A percentile compares a stretch with the other conserved stretches of the same genome.
phyloP scores from a whole-genome alignment of 345 rosid species.

The Populus nigra region DNA sequence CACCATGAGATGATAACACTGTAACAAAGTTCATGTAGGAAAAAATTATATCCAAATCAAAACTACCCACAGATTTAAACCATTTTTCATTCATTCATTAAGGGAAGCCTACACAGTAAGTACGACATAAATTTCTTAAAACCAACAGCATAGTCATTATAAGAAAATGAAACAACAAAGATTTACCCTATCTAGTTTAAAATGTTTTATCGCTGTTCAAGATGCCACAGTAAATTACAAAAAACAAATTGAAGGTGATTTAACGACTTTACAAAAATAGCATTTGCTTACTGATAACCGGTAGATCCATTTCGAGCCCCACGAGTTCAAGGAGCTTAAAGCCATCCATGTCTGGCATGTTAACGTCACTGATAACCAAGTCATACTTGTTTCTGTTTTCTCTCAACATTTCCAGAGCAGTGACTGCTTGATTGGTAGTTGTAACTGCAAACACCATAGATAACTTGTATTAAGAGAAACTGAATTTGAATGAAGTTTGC shows the following conservation, averaged over 20 bases:
- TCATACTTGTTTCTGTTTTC: conserved; percentile 54
- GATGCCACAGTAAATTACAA: not conserved
- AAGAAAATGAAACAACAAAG: not conserved
- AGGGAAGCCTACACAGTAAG: not conserved
- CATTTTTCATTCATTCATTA: not conserved
- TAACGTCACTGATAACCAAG: conserved; percentile 72
- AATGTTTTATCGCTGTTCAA: not conserved
- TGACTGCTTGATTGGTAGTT: conserved; percentile 49
- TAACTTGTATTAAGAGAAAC: conserved; percentile 3
- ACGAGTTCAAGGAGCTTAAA: conserved; percentile 78
- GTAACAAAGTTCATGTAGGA: conserved; percentile 15
- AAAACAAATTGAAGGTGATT: conserved; percentile 9
- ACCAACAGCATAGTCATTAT: not conserved
- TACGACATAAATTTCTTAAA: not conserved
- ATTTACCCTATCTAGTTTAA: not conserved
- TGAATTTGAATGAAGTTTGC: not conserved
- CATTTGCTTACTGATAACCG: conserved; percentile 64
- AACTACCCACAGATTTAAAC: not conserved
- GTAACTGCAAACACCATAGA: conserved; percentile 48
- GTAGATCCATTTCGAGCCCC: conserved; percentile 86
- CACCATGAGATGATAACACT: conserved; percentile 90
- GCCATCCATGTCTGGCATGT: conserved; percentile 83
- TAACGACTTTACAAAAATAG: not conserved
- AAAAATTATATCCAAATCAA: conserved; percentile 3
- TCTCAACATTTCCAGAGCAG: conserved; percentile 55